Percentiles rank a stretch among this genome's conserved stretches.
Conservation (phyloP, 2,329 filamentous ascomycete species). For the Colletotrichum sublineola region DNA sequence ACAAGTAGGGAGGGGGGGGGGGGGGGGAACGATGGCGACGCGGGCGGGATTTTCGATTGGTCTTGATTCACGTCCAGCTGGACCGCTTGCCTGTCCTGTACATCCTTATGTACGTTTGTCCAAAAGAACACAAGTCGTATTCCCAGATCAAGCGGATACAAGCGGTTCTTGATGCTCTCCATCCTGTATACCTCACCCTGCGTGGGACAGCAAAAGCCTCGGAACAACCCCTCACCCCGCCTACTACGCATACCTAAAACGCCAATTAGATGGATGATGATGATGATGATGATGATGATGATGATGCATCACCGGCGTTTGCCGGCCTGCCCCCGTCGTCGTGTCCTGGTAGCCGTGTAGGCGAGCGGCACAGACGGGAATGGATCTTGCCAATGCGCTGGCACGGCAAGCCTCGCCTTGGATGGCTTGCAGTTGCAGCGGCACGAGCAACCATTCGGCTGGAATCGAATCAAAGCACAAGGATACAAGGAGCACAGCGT, state of each 20-base stretch:
- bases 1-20: background rate
- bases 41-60: background rate
- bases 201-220: background rate
- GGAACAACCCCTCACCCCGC: background rate
- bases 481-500: background rate
- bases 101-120: background rate
- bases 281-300: background rate
- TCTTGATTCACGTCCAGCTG: background rate
- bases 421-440: conserved; percentile 29
- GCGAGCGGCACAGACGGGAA: conserved; percentile 29
- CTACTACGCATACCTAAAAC: background rate
- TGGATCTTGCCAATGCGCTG: conserved; percentile 18
- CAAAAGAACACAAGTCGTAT: background rate
- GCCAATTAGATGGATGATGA: background rate
- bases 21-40: background rate
- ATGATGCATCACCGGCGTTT: background rate
- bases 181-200: conserved; percentile 6
- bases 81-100: background rate
- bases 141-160: background rate
- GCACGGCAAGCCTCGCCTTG: conserved; percentile 15
- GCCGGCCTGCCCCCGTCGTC: background rate
- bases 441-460: conserved; percentile 12
- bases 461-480: conserved; percentile 5
- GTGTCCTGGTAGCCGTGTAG: conserved; percentile 9
- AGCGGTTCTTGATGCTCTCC: background rate